Conservation (phyloP, 306 rosid species). For the Casuarina glauca region DNA sequence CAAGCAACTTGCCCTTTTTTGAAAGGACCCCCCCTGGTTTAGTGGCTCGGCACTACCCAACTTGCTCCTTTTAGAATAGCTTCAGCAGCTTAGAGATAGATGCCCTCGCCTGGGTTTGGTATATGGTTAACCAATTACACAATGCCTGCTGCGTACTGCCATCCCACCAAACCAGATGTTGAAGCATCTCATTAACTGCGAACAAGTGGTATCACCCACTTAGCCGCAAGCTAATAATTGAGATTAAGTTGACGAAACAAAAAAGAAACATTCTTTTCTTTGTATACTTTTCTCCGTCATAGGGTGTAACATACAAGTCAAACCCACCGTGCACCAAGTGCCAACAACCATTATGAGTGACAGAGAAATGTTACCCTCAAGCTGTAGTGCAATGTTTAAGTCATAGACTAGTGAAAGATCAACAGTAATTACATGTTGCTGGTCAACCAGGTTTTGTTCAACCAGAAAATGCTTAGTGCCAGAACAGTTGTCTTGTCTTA, state of each 20-base stretch:
- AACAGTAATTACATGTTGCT: not conserved
- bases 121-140: not conserved
- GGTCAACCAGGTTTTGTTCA: constrained; percentile 14
- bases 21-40: not conserved
- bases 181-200: not conserved
- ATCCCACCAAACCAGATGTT: not conserved
- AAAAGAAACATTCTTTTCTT: not conserved
- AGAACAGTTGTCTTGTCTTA: constrained; percentile 8
- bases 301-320: not conserved
- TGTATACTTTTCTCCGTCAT: not conserved
- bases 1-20: constrained; percentile 8
- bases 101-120: not conserved
- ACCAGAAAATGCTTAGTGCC: constrained; percentile 18
- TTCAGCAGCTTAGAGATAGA: not conserved
- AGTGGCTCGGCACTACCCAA: constrained; percentile 25
- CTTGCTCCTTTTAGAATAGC: constrained; percentile 12
- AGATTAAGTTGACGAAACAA: not conserved
- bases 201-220: not conserved
- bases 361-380: not conserved
- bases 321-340: not conserved
- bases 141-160: not conserved
- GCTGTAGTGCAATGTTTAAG: not conserved
- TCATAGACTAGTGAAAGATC: not conserved
- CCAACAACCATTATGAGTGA: constrained; percentile 14
- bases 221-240: not conserved